Evolutionary conservation across 2,329 filamentous ascomycete species (phyloP).

Genomic region (Pseudogymnoascus sp.): DNA sequence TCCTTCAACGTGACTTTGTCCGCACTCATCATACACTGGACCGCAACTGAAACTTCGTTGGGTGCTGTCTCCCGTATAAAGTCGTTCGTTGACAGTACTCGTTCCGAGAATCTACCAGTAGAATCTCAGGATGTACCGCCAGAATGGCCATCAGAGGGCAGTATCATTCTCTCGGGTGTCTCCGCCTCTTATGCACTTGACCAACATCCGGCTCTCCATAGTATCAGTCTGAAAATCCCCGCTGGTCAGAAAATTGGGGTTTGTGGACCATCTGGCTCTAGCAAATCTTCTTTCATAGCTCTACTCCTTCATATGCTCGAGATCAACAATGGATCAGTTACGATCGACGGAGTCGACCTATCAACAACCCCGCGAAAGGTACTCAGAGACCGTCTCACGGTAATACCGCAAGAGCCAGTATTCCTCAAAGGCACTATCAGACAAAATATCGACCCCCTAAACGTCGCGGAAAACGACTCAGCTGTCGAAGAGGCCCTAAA

Average conservation of each 20-base stretch:
- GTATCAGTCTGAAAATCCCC: conserved; percentile 62
- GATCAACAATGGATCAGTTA: conserved; percentile 32
- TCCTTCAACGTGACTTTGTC: conserved; percentile 21
- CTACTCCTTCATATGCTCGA: conserved; percentile 41
- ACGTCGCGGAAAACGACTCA: conserved; percentile 27
- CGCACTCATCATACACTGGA: conserved; percentile 21
- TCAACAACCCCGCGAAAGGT: conserved; percentile 32
- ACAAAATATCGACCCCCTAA: conserved; percentile 38
- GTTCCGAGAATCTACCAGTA: neutral
- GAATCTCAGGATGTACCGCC: neutral
- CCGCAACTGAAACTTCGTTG: conserved; percentile 22
- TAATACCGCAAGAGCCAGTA: conserved; percentile 42
- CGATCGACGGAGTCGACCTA: conserved; percentile 37
- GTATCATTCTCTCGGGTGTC: conserved; percentile 23
- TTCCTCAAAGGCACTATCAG: conserved; percentile 37
- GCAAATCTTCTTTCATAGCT: conserved; percentile 41
- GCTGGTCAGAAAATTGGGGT: conserved; percentile 40
- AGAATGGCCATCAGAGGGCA: conserved; percentile 26
- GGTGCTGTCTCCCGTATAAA: conserved; percentile 16
- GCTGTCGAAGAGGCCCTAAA: conserved; percentile 35
- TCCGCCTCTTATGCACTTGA: conserved; percentile 40
- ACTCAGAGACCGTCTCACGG: conserved; percentile 36
- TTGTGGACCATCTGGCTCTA: conserved; percentile 44
- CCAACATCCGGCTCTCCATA: conserved; percentile 59
- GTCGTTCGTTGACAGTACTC: conserved; percentile 22